Conservation (phyloP, 1,284 basidiomycete species). For the Leccinum solheimii region DNA sequence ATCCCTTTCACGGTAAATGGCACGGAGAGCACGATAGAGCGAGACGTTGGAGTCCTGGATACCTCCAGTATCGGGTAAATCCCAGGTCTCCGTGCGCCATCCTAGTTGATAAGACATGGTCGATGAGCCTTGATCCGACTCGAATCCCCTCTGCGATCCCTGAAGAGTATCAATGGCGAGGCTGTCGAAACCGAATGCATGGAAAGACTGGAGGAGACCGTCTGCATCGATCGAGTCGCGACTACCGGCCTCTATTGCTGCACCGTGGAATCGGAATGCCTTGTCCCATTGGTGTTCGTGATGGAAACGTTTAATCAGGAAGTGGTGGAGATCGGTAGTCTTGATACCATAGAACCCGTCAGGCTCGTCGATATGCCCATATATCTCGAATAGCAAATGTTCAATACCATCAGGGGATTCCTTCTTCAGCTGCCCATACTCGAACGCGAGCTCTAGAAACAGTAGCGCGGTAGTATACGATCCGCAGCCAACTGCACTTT, state of each 20-base stretch:
- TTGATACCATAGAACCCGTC: slow-evolving; percentile 97
- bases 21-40: slow-evolving; percentile 78
- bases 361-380: slow-evolving; percentile 93
- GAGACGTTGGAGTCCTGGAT: slow-evolving; percentile 52
- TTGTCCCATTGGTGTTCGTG: slow-evolving; percentile 93
- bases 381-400: slow-evolving; percentile 85
- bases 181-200: slow-evolving; percentile 85
- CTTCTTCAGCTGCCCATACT: slow-evolving; percentile 42
- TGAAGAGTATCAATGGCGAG: slow-evolving; percentile 71
- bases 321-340: slow-evolving; percentile 70
- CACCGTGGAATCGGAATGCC: slow-evolving; percentile 89
- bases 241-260: slow-evolving; percentile 67
- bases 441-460: slow-evolving; percentile 82
- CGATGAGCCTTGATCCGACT: slow-evolving; percentile 41
- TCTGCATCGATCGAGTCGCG: slow-evolving; percentile 43
- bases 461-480: slow-evolving; percentile 88
- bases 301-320: slow-evolving; percentile 82
- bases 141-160: slow-evolving; percentile 37
- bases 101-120: slow-evolving; percentile 75
- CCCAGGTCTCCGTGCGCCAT: slow-evolving; percentile 93
- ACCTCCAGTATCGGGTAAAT: slow-evolving; percentile 67
- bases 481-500: slow-evolving; percentile 75
- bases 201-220: slow-evolving; percentile 74
- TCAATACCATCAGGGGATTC: slow-evolving; percentile 43
- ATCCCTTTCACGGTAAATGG: too few species aligned